Base-by-base conservation (phyloP, 169 alveolate genomes). In the Plasmodium berghei region DNA sequence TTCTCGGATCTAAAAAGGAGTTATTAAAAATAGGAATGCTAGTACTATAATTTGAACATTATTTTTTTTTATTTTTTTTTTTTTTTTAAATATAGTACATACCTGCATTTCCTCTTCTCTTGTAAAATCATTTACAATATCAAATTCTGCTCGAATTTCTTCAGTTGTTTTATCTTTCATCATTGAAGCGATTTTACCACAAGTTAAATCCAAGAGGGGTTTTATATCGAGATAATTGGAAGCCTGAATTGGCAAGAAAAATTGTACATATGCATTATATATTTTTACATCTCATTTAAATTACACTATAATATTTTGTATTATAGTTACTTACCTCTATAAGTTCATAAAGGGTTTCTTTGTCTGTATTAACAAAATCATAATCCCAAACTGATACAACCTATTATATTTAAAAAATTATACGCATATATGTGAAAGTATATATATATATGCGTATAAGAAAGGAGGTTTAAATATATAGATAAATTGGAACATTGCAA, bases 121-220 rank as follows among this genome's bases (percentile, higher is more conserved):
- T 18, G 99, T 97, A 80, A 97, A 96, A 85, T 98, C 99, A 89
- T 97, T 98, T 70, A 96, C 96, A 61, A 97, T 97, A 73, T 97
- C 96, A 85, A 98, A 97, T 40, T 95, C 96, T 61, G 97, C 96
- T 90, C 99, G 89, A 87, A 98, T 97, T 86, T 97, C 98, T 74
- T 97, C 98, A 0, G 99, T 96, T 0, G 97, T 94, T 80, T 97
- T 97, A 56, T 99, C 99, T 91, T 97, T 97, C 73, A 98, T 96
- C 95, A 95, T 94, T 26, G 99, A 95, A 42, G 99, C 99, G 24
- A 98, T 97, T 77, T 98, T 97, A 8, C 99, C 99, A 58, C 99
- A 97, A 24, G 98, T 89, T 24, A 98, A 89, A 48, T 98, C 99
- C 54, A 97, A 92, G 45, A 98, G 96, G 22, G 98, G 96, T 80